Evolutionary conservation across 164 flowering plant genomes (phyloP).

Genomic region (Macadamia integrifolia): DNA sequence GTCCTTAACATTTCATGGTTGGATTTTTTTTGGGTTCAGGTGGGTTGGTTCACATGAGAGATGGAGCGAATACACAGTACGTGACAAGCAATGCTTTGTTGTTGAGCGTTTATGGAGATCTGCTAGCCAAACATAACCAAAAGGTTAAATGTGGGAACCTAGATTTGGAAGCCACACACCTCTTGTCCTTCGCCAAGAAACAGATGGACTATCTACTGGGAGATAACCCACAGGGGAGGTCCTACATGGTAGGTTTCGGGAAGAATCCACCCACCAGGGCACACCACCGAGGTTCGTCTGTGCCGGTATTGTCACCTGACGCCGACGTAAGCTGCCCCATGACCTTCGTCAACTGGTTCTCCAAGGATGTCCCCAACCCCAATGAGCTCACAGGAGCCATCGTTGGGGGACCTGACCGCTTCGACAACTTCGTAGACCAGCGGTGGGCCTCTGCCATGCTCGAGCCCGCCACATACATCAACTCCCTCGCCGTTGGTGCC

Average conservation of each 20-base stretch:
- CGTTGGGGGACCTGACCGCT: conserved; percentile 78
- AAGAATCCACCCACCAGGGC: conserved; percentile 60
- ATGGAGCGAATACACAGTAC: conserved; percentile 91
- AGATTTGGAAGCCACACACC: conserved; percentile 35
- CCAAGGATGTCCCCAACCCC: conserved; percentile 43
- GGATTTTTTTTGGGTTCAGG: conserved; percentile 22
- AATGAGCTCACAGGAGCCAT: conserved; percentile 95
- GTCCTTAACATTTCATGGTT: too few species aligned
- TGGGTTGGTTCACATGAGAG: conserved; percentile 63
- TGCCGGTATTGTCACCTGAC: conserved; percentile 24
- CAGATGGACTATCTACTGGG: conserved; percentile 94
- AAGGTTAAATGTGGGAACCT: conserved; percentile 48
- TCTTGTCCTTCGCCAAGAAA: conserved; percentile 59
- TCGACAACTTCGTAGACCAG: conserved; percentile 60
- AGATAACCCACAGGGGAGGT: conserved; percentile 54
- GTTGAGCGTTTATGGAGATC: conserved; percentile 55
- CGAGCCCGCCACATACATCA: conserved; percentile 76
- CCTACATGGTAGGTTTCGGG: conserved; percentile 95
- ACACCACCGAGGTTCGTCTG: conserved; percentile 89
- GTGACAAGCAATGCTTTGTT: conserved; percentile 62
- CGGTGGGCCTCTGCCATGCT: conserved; percentile 45
- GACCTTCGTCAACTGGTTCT: conserved; percentile 59
- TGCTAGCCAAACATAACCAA: conserved; percentile 44
- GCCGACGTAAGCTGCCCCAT: conserved; percentile 41
- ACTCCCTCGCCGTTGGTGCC: conserved; percentile 48